These are phyloP conservation scores for Ottelia alismoides DNA, from an alignment of 106 monocot species.

Conservation along the genomic window DNA sequence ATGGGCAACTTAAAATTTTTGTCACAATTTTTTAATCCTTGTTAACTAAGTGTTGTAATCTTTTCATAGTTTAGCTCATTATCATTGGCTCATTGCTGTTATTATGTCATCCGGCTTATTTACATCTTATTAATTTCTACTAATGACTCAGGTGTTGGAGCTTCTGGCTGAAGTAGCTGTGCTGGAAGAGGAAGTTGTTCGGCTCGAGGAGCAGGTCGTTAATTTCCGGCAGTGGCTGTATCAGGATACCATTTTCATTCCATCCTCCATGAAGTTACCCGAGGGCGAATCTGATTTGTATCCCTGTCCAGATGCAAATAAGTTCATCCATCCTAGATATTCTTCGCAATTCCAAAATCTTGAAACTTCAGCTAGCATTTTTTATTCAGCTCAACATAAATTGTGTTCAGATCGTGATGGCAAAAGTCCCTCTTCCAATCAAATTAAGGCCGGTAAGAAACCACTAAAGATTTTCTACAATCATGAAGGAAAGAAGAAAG, in stretches of 20 bases:
- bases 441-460: too few species aligned
- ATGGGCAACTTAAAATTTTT: too few species aligned
- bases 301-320: constrained; percentile 6
- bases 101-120: too few species aligned
- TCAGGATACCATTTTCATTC: constrained; percentile 59
- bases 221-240: constrained; percentile 73
- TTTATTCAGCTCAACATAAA: constrained; percentile 1
- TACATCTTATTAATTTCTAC: too few species aligned
- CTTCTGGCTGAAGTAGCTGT: constrained; percentile 87
- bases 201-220: constrained; percentile 82
- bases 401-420: constrained; percentile 7
- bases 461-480: too few species aligned
- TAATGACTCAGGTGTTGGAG: constrained; percentile 46
- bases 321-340: too few species aligned
- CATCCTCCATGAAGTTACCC: constrained; percentile 32
- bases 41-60: background rate
- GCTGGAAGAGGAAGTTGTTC: constrained; percentile 76
- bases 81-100: too few species aligned
- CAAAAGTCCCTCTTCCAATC: too few species aligned
- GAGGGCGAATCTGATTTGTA: constrained; percentile 16
- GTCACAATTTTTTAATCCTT: too few species aligned
- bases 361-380: constrained; percentile 3
- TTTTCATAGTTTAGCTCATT: constrained; percentile 8
- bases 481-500: too few species aligned
- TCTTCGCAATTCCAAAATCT: too few species aligned